Evolutionary conservation across 2,329 filamentous ascomycete genomes (phyloP), one percentile per base, ranked within the genome.

Genomic region (Talaromyces sp.): DNA sequence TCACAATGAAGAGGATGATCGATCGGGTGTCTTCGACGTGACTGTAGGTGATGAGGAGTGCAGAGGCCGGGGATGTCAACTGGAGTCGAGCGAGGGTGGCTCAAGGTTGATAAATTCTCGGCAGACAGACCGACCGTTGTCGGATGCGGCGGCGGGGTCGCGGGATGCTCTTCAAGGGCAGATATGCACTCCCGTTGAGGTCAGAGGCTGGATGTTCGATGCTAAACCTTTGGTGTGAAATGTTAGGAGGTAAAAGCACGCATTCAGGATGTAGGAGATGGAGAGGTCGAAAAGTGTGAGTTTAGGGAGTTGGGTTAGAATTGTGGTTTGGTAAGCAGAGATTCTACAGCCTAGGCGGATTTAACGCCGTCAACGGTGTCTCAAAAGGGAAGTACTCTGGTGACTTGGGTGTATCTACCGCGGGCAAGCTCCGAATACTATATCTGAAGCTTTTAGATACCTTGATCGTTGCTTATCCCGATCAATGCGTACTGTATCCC

Each of bases 321-420:
- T 39, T 54, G 50, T 40, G 54, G 48, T 33, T 37, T 52, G 48
- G 28, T 50, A 52, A 57, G 55, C 42, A 50, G 18, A 33, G 9
- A 33, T 9, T 54, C 23, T 50, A 50, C 5, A 28, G 25, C 14
- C 50, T 54, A 21, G 25, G n/a, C 31, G 31, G 50, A 54, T 1
- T 21, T 54, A 21, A 35, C 9, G 28, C 50, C 31, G 31, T 31
- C 40, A 31, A 63, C 61, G 61, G 61, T 63, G 61, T 63, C 61
- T 50, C 46, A 58, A 63, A 59, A 50, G 35, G 61, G 61, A 37
- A 63, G 25, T 23, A 40, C 60, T 33, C 18, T 14, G 42, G 25
- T 37, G 28, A 5, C 16, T 1, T 6, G 18, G 12, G 18, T 39
- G 9, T n/a, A 28, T 11, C 2, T 6, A 25, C 25, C 12, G 44